Evolutionary conservation across 495 filamentous ascomycete species (phyloP), one percentile per base, ranked within the genome.

Genomic region (Tuber calosporum): DNA sequence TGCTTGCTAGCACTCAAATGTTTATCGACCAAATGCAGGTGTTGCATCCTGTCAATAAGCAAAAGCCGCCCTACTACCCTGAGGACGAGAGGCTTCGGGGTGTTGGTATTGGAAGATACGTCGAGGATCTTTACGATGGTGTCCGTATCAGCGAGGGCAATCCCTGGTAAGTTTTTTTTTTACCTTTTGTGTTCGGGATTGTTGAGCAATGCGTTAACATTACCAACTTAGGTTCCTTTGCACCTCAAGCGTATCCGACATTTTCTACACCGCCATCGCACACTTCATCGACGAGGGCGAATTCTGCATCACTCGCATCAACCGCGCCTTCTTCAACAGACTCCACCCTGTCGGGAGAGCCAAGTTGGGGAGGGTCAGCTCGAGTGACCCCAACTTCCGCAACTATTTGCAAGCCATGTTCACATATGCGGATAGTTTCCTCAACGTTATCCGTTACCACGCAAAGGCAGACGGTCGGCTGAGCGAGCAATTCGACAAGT

Each of bases 81-180:
- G 77, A 80, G 22, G 78, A 80, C 19, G 73, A 72, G 17, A 72
- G 66, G 11, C 72, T 82, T 30, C 71, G 71, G 39, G 82, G 82
- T n/a, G 77, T 79, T 37, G 82, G 79, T 9, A 42, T 83, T 22
- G 83, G 84, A n/a, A 80, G 84, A 6, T 86, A 85, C 73, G 83
- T 83, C 1, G 84, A 85, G 77, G 84, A 86, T 71, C 79, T 82
- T 22, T 86, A 86, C 74, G 82, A 84, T 70, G 84, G 84, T 34
- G 81, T 81, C 62, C 83, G 82, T 45, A 83, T 78, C 40, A 42
- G 67, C 11, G 83, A 81, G 38, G 84, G 84, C 4, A 84, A 86
- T 74, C 84, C 84, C 34, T 86, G 84, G 84, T 78, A 78, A 68
- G 71, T 41, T 48, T 40, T 67, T 40, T 67, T 34, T 19, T 41